Percentiles rank a stretch among this genome's conserved stretches.
Evolutionary conservation across 1,284 basidiomycete species (phyloP).

Genomic region (Apiotrichum sp.): DNA sequence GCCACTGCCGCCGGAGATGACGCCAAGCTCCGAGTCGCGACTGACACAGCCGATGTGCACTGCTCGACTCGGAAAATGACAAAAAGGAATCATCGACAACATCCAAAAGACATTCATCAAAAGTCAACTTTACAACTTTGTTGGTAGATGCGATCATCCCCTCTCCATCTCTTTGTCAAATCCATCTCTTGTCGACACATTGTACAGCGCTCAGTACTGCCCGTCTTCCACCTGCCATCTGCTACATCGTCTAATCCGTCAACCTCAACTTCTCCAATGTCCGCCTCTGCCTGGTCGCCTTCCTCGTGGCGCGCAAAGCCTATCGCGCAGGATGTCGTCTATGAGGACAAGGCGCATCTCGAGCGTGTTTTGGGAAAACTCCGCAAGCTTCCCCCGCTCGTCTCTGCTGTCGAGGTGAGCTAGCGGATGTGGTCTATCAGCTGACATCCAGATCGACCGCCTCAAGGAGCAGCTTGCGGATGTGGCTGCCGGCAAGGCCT

Average conservation of each 20-base stretch:
- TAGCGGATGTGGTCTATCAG: neutral
- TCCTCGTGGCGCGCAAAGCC: constrained; percentile 61
- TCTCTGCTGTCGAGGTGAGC: constrained; percentile 78
- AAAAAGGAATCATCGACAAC: no score
- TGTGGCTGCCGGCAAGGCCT: constrained; percentile 82
- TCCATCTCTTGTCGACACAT: neutral
- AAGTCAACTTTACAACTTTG: no score
- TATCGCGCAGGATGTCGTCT: constrained; percentile 57
- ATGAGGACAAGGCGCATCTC: constrained; percentile 43
- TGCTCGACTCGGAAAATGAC: no score
- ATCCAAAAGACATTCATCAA: no score
- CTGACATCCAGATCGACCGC: constrained; percentile 65
- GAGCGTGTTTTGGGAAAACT: constrained; percentile 71
- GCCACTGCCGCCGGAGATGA: no score
- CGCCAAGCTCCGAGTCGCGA: no score
- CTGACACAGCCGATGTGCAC: no score
- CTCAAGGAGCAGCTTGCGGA: constrained; percentile 69
- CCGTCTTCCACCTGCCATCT: neutral
- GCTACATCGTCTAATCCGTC: neutral
- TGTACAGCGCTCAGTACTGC: neutral
- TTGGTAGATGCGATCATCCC: neutral
- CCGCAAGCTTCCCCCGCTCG: constrained; percentile 70
- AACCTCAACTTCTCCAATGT: constrained; percentile 1
- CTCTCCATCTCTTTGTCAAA: neutral
- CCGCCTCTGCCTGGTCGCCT: constrained; percentile 49